phyloP scores from a whole-genome alignment of 1,139 yeast genomes.

The Debaryomycetaceae sp. region DNA sequence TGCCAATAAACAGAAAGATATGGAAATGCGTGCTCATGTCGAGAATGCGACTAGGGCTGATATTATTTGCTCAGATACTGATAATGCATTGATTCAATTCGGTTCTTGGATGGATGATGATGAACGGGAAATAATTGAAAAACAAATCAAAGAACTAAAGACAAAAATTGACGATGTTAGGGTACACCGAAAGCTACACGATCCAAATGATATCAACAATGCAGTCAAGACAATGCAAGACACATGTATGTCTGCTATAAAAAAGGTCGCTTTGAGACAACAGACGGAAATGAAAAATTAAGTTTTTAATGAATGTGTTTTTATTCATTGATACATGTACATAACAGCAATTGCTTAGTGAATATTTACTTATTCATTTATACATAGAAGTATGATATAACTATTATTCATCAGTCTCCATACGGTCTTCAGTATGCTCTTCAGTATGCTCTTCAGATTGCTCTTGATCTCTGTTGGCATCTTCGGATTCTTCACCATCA shows the following conservation, averaged over 20 bases:
- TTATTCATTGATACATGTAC: not conserved
- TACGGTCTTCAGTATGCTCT: constrained; percentile 34
- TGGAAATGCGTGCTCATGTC: constrained; percentile 34
- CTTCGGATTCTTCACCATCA: constrained; percentile 39
- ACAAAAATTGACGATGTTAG: constrained; percentile 47
- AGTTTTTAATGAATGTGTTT: not conserved
- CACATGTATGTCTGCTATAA: constrained; percentile 48
- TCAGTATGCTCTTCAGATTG: constrained; percentile 12
- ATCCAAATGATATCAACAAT: constrained; percentile 35
- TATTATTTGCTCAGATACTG: constrained; percentile 54
- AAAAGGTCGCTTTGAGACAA: constrained; percentile 49
- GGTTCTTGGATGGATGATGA: constrained; percentile 36
- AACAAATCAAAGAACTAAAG: constrained; percentile 34
- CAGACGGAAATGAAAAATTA: constrained; percentile 12
- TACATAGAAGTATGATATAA: not conserved
- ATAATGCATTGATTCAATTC: constrained; percentile 45
- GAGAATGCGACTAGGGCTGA: constrained; percentile 55
- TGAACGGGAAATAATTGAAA: constrained; percentile 28
- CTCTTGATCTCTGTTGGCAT: constrained; percentile 30
- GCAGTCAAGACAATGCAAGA: constrained; percentile 51
- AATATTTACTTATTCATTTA: not conserved
- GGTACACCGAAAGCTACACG: constrained; percentile 26
- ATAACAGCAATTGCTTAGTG: not conserved
- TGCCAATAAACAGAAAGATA: constrained; percentile 39
- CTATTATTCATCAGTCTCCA: constrained; percentile 52